Evolutionary conservation across 176 grass and related monocot genomes (phyloP), one percentile per base, ranked within the genome.

Genomic region (Triticum monococcum): DNA sequence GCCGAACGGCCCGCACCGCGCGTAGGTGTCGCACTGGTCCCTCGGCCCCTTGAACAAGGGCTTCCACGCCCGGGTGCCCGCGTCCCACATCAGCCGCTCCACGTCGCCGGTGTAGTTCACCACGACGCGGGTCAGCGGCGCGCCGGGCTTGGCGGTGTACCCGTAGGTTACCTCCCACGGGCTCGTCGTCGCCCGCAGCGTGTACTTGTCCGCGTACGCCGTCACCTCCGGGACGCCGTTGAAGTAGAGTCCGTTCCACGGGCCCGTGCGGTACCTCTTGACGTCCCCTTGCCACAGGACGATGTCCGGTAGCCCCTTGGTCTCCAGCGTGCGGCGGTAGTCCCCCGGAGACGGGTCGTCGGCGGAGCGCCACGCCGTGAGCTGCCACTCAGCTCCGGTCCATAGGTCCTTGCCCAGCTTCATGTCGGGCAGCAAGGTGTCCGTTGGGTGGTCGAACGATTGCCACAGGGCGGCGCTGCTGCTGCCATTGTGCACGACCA

Each of bases 1-100:
- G 0, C 90, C 85, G 46, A 86, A 92, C 16, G 87, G 18, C 4
- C 93, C 93, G 54, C 93, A 95, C 14, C 18, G 52, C 16, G 72
- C 46, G n/a, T 89, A 89, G 64, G 0, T 0, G 37, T 90, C 93
- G 61, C 93, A 95, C 6, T 5, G 0, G 35, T 45, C 81, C 0
- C 9, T 48, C 0, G 87, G 74, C 0, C 86, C 64, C 35, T 20
- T 2, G 36, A 71, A 88, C 11, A 70, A 18, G 11, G 0, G 9
- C 7, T 0, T 4, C 79, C 84, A 86, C 0, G 2, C 12, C 65
- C 16, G 16, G 1, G 13, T 23, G 33, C 79, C 17, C 9, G 31
- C 6, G 9, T 82, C 64, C 75, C 93, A 91, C 56, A 54, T 24
- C 8, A 90, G 75, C 36, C 90, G 87, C n/a, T n/a, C 14, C 23